Conservation (phyloP, 306 rosid genomes). For the Fragaria ananassa region DNA sequence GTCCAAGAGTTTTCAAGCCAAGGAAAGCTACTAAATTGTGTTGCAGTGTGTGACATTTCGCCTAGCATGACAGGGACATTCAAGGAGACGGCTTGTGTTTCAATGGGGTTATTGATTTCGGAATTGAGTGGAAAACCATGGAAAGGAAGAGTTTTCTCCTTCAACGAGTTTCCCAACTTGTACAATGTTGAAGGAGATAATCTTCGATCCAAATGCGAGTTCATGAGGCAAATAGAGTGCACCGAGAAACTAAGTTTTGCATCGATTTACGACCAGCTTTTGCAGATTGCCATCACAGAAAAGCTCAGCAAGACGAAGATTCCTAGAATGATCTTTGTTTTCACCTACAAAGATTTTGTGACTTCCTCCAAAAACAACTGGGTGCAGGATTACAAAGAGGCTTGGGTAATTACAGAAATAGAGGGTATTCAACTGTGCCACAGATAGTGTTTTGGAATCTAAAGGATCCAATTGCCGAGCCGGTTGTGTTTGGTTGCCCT, state of each 20-base stretch:
- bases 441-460: neutral
- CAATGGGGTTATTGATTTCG: constrained; percentile 1
- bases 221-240: neutral
- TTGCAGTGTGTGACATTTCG: neutral
- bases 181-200: neutral
- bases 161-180: neutral
- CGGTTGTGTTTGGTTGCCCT: neutral
- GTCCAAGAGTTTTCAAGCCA: neutral
- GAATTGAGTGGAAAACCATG: neutral
- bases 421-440: neutral
- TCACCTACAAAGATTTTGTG: neutral
- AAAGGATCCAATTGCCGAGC: neutral
- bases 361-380: neutral
- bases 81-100: neutral
- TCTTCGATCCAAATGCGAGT: neutral
- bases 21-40: neutral
- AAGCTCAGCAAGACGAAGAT: neutral
- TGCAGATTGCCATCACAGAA: neutral
- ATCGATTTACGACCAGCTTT: neutral
- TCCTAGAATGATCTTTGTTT: neutral
- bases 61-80: neutral
- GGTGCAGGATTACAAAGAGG: neutral
- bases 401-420: neutral
- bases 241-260: neutral
- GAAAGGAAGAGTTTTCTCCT: neutral